Evolutionary conservation across 306 rosid genomes (phyloP).

Genomic region (Heteromeles arbutifolia): DNA sequence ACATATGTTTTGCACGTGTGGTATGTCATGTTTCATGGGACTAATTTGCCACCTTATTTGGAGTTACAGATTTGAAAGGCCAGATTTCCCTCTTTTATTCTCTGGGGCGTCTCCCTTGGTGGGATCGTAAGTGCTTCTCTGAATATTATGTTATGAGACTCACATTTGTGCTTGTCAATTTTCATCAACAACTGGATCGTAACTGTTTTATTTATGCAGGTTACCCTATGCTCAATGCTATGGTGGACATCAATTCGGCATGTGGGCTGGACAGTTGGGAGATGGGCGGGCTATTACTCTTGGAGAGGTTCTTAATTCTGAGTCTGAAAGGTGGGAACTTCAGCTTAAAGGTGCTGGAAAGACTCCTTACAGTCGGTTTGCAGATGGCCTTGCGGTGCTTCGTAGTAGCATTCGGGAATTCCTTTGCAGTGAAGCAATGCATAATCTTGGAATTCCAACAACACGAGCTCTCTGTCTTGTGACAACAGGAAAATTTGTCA

Average conservation of each 20-base stretch:
- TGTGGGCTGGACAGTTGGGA: conserved; percentile 99
- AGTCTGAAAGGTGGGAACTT: conserved; percentile 87
- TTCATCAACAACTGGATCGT: conserved; percentile 5
- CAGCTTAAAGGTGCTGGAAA: conserved; percentile 98
- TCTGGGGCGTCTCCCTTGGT: conserved; percentile 75
- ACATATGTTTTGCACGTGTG: neutral
- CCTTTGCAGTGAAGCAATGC: conserved; percentile 98
- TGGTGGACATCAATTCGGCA: conserved; percentile 98
- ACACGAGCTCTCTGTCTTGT: conserved; percentile 86
- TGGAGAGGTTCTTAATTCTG: conserved; percentile 79
- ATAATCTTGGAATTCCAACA: conserved; percentile 89
- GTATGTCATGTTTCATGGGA: conserved; percentile 3
- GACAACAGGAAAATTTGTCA: conserved; percentile 81
- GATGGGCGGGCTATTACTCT: conserved; percentile 97
- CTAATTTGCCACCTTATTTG: conserved; percentile 25
- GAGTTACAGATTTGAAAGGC: conserved; percentile 76
- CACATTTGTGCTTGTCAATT: neutral
- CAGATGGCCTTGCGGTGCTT: conserved; percentile 95
- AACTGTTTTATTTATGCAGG: conserved; percentile 33
- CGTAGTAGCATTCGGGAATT: conserved; percentile 98
- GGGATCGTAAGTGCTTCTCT: conserved; percentile 67
- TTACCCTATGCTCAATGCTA: conserved; percentile 94
- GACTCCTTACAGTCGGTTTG: conserved; percentile 95
- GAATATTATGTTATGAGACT: too few relatives aligned
- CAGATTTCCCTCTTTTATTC: conserved; percentile 72